Evolutionary conservation across 2,329 filamentous ascomycete genomes (phyloP), one percentile per base, ranked within the genome.

Genomic region (Fusarium humuli): DNA sequence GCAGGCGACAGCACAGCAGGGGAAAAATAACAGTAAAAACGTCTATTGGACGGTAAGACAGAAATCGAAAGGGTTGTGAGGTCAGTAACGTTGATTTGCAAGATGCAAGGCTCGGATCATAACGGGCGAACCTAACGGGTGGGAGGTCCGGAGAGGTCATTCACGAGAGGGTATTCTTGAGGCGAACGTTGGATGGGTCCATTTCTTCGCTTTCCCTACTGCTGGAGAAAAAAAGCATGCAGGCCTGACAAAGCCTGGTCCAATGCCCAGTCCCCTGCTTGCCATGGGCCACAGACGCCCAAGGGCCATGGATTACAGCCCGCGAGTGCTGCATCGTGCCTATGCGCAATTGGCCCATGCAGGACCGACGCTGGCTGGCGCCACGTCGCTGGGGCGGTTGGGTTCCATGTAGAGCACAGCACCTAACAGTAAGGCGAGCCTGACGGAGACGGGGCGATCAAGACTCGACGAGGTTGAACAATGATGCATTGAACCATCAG

Each of bases 81-180:
- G 54, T 69, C 68, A 73, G 57, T 56, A 63, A 61, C 58, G 53
- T 58, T 73, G 76, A 65, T 75, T 74, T 73, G 75, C 61, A 65
- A 71, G 68, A 77, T 77, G 76, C 74, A 78, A 69, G 73, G 67
- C 67, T 75, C 71, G 71, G 74, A 73, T 75, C 75, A 74, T 72
- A 72, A 73, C 73, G 72, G 73, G 75, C 75, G 71, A 37, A 37
- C 34, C 34, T 37, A 76, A 77, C 73, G 70, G 75, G 77, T 75
- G 75, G 75, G 77, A 76, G 67, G 72, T 67, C 63, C 65, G 67
- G 67, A 71, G 69, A 77, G 72, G 76, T 75, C 76, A 77, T 77
- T 77, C 55, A 74, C 60, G 67, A 70, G 65, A 69, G 34, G 62
- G 62, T 66, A 69, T 66, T 71, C 56, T 46, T 61, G 61, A 70